These are phyloP conservation scores for Penicillium cinerascens DNA, from an alignment of 495 filamentous ascomycete genomes.

Conservation along the genomic window DNA sequence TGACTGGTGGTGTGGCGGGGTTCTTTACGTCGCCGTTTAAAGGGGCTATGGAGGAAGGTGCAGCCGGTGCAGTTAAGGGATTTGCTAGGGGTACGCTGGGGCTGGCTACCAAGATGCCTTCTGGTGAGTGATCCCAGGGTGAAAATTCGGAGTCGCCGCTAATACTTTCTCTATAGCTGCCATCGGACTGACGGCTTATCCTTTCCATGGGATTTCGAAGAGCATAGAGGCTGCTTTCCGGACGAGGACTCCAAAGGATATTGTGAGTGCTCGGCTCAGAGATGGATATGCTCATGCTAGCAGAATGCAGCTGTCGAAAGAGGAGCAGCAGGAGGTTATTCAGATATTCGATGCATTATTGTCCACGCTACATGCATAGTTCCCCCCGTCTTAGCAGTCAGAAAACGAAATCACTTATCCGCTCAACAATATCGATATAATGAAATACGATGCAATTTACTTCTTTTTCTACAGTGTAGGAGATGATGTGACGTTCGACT, in stretches of 20 bases:
- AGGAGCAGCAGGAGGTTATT: conserved; percentile 11
- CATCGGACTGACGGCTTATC: conserved; percentile 27
- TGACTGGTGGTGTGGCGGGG: conserved; percentile 71
- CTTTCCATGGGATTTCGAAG: conserved; percentile 27
- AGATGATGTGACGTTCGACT: not conserved
- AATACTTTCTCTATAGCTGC: conserved; percentile 18
- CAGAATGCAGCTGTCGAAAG: conserved; percentile 13
- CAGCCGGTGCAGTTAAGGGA: conserved; percentile 59
- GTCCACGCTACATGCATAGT: conserved; percentile 8
- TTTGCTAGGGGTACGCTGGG: conserved; percentile 71
- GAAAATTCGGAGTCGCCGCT: not conserved
- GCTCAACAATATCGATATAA: no score
- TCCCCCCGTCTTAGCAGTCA: not conserved
- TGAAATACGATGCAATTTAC: no score
- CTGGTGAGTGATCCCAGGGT: conserved; percentile 11
- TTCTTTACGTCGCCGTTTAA: conserved; percentile 61
- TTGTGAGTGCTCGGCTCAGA: conserved; percentile 17
- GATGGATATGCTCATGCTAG: conserved; percentile 19
- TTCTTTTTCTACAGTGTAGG: not conserved
- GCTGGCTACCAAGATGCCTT: conserved; percentile 59
- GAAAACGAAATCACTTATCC: not conserved
- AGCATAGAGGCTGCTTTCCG: conserved; percentile 25
- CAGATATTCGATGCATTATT: conserved; percentile 16
- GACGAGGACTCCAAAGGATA: conserved; percentile 23
- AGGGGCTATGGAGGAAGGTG: conserved; percentile 56